A percentile compares a stretch with the other conserved stretches of the same genome.
These are phyloP conservation scores for Zelopaecilomyces penicillatus DNA, from an alignment of 2,329 filamentous ascomycete genomes.

Conservation along the genomic window DNA sequence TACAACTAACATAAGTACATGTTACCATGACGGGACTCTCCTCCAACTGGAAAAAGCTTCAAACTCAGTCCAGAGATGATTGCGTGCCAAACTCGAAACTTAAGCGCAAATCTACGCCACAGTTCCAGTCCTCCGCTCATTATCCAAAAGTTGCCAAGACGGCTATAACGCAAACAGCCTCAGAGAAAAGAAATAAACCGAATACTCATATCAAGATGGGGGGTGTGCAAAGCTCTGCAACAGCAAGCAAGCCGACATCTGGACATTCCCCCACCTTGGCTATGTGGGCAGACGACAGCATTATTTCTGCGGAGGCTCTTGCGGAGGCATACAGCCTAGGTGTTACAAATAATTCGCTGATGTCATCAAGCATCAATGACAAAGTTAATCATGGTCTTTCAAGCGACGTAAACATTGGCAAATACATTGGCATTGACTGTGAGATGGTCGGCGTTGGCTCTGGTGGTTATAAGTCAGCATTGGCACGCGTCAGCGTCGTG, in stretches of 20 bases:
- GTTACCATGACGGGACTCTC: conserved; percentile 47
- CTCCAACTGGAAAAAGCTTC: conserved; percentile 72
- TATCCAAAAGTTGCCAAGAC: conserved; percentile 19
- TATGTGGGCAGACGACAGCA: conserved; percentile 53
- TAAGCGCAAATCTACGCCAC: conserved; percentile 33
- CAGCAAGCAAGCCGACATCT: conserved; percentile 28
- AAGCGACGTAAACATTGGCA: conserved; percentile 61
- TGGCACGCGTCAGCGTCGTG: conserved; percentile 82
- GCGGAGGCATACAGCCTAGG: conserved; percentile 54
- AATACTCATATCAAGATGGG: conserved; percentile 41
- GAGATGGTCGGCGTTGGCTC: conserved; percentile 92
- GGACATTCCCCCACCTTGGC: conserved; percentile 46
- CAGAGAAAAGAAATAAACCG: conserved; percentile 4
- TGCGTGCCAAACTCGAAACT: conserved; percentile 28
- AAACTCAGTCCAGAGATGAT: conserved; percentile 49
- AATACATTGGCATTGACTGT: conserved; percentile 90
- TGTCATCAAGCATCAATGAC: conserved; percentile 38
- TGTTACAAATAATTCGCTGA: conserved; percentile 37
- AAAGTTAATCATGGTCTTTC: conserved; percentile 57
- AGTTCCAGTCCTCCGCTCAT: conserved; percentile 19
- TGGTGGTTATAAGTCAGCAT: conserved; percentile 59
- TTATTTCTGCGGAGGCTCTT: conserved; percentile 51
- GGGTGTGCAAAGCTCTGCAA: conserved; percentile 41
- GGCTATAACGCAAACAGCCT: conserved; percentile 3
- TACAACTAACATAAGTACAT: no score